These are phyloP conservation scores for Russula foetens DNA, from an alignment of 768 basidiomycete genomes.

Conservation along the genomic window DNA sequence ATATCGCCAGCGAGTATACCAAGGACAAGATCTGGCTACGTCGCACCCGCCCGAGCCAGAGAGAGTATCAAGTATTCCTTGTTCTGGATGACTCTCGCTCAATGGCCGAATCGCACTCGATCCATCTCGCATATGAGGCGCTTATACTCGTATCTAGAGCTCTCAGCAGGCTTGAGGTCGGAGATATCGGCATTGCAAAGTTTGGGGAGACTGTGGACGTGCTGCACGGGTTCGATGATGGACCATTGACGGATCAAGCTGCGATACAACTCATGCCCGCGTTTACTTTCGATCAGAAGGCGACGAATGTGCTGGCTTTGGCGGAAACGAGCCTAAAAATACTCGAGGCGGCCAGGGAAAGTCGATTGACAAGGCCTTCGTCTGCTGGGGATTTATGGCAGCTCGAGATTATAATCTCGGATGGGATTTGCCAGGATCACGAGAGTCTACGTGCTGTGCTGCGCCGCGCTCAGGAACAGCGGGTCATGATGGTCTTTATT, in stretches of 20 bases:
- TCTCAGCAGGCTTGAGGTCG: constrained; percentile 84
- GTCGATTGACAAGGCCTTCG: constrained; percentile 48
- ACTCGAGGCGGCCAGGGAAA: constrained; percentile 70
- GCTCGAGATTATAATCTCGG: constrained; percentile 95
- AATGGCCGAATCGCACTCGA: constrained; percentile 88
- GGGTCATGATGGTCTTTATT: constrained; percentile 94
- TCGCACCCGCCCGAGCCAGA: constrained; percentile 84
- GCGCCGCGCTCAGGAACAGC: constrained; percentile 79
- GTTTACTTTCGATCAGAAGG: constrained; percentile 85
- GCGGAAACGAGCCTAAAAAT: constrained; percentile 70
- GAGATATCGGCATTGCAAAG: constrained; percentile 86
- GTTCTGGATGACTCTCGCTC: constrained; percentile 95
- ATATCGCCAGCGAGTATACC: constrained; percentile 97
- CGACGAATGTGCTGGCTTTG: constrained; percentile 79
- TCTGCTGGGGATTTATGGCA: constrained; percentile 89
- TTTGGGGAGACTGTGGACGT: constrained; percentile 88
- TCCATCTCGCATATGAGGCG: constrained; percentile 91
- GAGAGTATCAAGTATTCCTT: constrained; percentile 93
- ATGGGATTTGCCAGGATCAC: constrained; percentile 98
- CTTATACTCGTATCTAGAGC: constrained; percentile 89
- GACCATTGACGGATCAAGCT: constrained; percentile 71
- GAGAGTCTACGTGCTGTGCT: constrained; percentile 72
- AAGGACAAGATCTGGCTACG: constrained; percentile 99
- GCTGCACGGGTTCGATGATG: constrained; percentile 77
- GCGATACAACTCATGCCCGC: constrained; percentile 75